Evolutionary conservation across 169 alveolate genomes (phyloP).

Genomic region (Cystoisospora suis): DNA sequence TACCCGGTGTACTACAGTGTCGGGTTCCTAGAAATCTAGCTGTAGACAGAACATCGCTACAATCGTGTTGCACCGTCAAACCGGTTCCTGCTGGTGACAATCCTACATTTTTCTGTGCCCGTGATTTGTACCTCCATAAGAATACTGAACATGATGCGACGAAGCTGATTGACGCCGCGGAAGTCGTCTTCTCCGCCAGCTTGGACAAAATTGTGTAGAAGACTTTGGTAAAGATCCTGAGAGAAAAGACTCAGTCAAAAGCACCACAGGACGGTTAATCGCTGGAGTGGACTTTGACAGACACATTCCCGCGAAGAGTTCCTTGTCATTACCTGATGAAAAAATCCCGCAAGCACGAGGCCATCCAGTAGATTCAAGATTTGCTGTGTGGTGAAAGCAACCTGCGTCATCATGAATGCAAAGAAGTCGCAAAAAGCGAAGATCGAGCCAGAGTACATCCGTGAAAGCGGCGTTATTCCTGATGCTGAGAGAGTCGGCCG

Average conservation of each 20-base stretch:
- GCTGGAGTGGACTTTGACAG: too few species aligned
- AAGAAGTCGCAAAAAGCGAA: not conserved
- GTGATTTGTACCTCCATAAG: conserved; percentile 35
- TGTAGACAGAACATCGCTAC: too few species aligned
- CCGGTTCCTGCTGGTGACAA: too few species aligned
- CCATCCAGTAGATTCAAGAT: conserved; percentile 52
- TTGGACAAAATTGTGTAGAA: not conserved
- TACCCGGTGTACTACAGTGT: too few species aligned
- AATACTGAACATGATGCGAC: conserved; percentile 47
- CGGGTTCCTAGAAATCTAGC: too few species aligned
- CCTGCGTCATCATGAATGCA: conserved; percentile 23
- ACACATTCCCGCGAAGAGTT: not conserved
- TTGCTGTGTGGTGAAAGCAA: conserved; percentile 53
- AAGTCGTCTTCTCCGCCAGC: conserved; percentile 5
- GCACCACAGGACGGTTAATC: not conserved
- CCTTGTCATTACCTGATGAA: conserved; percentile 25
- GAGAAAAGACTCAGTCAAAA: not conserved
- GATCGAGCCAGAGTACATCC: too few species aligned
- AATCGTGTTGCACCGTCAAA: too few species aligned
- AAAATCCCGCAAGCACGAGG: conserved; percentile 37
- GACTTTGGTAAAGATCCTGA: not conserved
- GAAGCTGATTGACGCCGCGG: conserved; percentile 44
- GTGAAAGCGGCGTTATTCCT: too few species aligned
- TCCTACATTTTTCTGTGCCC: too few species aligned
- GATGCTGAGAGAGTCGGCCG: too few species aligned